phyloP scores from a whole-genome alignment of 2,329 filamentous ascomycete genomes.

The Fusarium coicis region DNA sequence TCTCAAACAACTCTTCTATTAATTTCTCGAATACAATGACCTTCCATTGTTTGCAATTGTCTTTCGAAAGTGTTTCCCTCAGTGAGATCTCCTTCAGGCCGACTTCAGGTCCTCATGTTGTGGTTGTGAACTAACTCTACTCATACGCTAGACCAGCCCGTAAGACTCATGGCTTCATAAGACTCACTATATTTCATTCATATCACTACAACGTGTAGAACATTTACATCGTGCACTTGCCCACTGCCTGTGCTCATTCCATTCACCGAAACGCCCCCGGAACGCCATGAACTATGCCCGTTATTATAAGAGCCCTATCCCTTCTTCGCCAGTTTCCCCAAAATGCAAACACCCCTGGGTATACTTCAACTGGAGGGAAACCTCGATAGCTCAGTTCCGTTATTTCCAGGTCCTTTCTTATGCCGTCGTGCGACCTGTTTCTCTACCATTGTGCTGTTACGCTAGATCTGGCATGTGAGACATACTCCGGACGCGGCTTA shows the following conservation, averaged over 20 bases:
- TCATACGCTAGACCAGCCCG: background rate
- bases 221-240: conserved; percentile 41
- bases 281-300: conserved; percentile 44
- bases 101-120: background rate
- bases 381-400: conserved; percentile 4
- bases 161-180: background rate
- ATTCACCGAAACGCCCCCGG: conserved; percentile 14
- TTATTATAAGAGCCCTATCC: conserved; percentile 30
- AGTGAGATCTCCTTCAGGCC: background rate
- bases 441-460: conserved; percentile 7
- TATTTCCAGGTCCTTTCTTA: conserved; percentile 3
- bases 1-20: background rate
- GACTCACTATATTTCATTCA: conserved; percentile 30
- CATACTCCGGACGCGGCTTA: conserved; percentile 32
- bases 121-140: too few relatives aligned
- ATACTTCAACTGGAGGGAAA: conserved; percentile 33
- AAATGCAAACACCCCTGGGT: conserved; percentile 44
- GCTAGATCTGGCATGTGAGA: conserved; percentile 27
- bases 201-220: conserved; percentile 13
- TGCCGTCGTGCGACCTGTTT: conserved; percentile 11
- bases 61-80: background rate
- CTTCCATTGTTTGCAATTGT: background rate
- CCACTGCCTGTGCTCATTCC: conserved; percentile 43
- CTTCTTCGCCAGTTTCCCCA: conserved; percentile 31
- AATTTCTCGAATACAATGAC: background rate